Conservation (phyloP, 768 basidiomycete species). For the Mycena venus region DNA sequence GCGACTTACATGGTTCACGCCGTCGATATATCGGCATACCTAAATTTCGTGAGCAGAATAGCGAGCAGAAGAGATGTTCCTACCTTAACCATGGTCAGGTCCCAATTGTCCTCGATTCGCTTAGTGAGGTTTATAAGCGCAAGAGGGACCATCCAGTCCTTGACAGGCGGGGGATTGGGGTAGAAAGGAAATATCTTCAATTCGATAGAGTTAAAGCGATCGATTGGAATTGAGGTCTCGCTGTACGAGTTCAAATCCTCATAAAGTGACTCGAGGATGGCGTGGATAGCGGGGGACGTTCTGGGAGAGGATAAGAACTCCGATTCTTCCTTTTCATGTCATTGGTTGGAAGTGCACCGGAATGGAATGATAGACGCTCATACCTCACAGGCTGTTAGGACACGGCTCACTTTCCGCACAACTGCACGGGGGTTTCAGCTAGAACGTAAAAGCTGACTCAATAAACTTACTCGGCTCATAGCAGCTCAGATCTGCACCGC, state of each 20-base stretch:
- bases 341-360: slow-evolving; percentile 4
- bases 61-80: background rate
- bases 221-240: slow-evolving; percentile 93
- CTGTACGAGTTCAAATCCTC: slow-evolving; percentile 98
- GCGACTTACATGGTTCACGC: slow-evolving; percentile 89
- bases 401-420: slow-evolving; percentile 93
- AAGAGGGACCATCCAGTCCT: slow-evolving; percentile 96
- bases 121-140: slow-evolving; percentile 87
- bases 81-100: slow-evolving; percentile 92
- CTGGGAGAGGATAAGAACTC: slow-evolving; percentile 84
- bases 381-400: slow-evolving; percentile 91
- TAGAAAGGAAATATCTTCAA: slow-evolving; percentile 97
- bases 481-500: slow-evolving; percentile 91
- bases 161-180: slow-evolving; percentile 90
- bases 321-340: slow-evolving; percentile 80
- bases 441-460: background rate
- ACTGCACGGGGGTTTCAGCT: slow-evolving; percentile 46
- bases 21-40: slow-evolving; percentile 89
- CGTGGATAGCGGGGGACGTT: slow-evolving; percentile 76
- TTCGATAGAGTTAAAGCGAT: slow-evolving; percentile 94
- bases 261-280: slow-evolving; percentile 95
- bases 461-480: slow-evolving; percentile 77
- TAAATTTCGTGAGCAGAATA: slow-evolving; percentile 40
- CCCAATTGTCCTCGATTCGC: slow-evolving; percentile 93
- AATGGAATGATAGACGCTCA: slow-evolving; percentile 38